phyloP scores from a whole-genome alignment of 208 protist species.

The Crithidia sp. region DNA sequence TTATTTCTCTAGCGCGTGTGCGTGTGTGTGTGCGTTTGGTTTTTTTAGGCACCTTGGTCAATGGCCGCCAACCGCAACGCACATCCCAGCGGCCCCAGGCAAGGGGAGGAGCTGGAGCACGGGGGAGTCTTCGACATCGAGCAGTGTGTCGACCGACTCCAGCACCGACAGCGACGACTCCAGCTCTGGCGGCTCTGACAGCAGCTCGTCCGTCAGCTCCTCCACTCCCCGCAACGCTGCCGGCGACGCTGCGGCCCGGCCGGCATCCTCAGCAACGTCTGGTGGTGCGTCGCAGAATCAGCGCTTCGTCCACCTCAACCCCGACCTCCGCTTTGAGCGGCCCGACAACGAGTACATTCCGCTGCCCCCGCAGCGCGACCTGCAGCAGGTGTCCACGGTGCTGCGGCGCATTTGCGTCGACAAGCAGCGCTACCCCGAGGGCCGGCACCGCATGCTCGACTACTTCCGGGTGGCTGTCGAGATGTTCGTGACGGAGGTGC shows the following conservation, averaged over 20 bases:
- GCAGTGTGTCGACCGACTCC: constrained; percentile 28
- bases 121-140: constrained; percentile 9
- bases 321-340: constrained; percentile 62
- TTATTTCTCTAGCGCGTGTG: too few relatives aligned
- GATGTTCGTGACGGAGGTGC: constrained; percentile 77
- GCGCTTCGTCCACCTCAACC: constrained; percentile 58
- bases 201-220: constrained; percentile 23
- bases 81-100: not conserved
- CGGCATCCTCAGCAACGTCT: too few relatives aligned
- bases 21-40: too few relatives aligned
- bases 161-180: constrained; percentile 32
- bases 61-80: constrained; percentile 6
- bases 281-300: not conserved
- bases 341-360: constrained; percentile 80
- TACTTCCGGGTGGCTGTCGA: constrained; percentile 81
- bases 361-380: constrained; percentile 36
- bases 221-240: not conserved
- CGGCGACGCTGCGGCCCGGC: too few relatives aligned
- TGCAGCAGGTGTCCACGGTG: constrained; percentile 29
- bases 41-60: too few relatives aligned
- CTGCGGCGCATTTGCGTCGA: constrained; percentile 55
- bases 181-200: constrained; percentile 25
- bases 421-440: constrained; percentile 62
- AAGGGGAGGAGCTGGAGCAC: not conserved
- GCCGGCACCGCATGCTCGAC: constrained; percentile 73